Evolutionary conservation across 2,329 filamentous ascomycete genomes (phyloP).

Genomic region (Raffaelea ambrosiae): DNA sequence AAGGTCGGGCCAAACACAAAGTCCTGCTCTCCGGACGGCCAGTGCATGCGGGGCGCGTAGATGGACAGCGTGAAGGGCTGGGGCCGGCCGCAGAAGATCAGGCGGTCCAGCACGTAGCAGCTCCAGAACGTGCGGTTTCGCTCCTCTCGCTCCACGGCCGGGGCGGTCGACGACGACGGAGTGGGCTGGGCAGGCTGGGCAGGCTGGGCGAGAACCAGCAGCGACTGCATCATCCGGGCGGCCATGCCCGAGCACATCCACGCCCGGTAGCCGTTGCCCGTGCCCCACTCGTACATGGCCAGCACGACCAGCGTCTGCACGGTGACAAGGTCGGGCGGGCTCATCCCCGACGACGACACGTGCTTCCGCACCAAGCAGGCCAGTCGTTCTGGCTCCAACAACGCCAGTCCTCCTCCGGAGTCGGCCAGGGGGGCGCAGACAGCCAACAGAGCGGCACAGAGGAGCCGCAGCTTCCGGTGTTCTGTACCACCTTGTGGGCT

Average conservation of each 20-base stretch:
- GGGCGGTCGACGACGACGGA: no score
- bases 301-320: slow-evolving; percentile 8
- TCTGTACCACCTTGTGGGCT: no score
- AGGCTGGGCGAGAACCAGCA: slow-evolving; percentile 18
- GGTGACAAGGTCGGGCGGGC: background rate
- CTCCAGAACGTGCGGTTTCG: no score
- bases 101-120: no score
- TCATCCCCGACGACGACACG: no score
- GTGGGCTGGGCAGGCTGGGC: slow-evolving; percentile 15
- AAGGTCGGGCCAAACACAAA: slow-evolving; percentile 28
- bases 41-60: slow-evolving; percentile 6
- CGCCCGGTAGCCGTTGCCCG: slow-evolving; percentile 30
- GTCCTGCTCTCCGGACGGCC: slow-evolving; percentile 18
- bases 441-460: no score
- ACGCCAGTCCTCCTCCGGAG: background rate
- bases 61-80: no score
- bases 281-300: slow-evolving; percentile 28
- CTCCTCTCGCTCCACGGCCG: no score
- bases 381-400: background rate
- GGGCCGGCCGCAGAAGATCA: no score
- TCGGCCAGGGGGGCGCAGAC: no score
- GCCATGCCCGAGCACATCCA: slow-evolving; percentile 34
- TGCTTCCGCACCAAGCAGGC: background rate
- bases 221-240: slow-evolving; percentile 28
- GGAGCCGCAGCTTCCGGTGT: no score